Evolutionary conservation across 2,329 filamentous ascomycete genomes (phyloP).

Genomic region (Tolypocladium album): DNA sequence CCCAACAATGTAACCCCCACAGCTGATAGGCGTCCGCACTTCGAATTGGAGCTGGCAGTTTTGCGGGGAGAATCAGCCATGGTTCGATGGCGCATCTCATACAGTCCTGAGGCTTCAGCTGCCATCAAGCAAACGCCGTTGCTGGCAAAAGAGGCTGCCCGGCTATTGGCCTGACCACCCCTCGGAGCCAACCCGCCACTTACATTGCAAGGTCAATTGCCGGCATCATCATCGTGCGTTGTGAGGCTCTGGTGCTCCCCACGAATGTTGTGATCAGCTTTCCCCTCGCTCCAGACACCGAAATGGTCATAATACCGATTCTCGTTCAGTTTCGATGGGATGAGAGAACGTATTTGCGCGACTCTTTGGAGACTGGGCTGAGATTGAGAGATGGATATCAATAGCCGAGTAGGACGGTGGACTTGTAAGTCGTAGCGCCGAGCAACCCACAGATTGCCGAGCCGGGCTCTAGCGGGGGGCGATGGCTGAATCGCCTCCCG

Average conservation of each 20-base stretch:
- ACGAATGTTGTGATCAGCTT: too few species aligned
- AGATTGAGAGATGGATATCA: too few species aligned
- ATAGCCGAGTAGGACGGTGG: too few species aligned
- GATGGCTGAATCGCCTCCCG: not conserved
- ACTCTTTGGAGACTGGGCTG: too few species aligned
- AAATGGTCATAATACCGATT: not conserved
- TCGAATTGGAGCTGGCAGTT: not conserved
- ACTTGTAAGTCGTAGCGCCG: too few species aligned
- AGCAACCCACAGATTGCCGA: not conserved
- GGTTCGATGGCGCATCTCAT: not conserved
- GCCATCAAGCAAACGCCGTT: not conserved
- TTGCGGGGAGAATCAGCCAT: not conserved
- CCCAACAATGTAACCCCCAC: not conserved
- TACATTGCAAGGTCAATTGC: not conserved
- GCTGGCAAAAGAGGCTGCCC: not conserved
- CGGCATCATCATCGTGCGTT: not conserved
- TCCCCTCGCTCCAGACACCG: too few species aligned
- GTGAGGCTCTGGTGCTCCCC: not conserved
- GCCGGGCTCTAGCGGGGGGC: not conserved
- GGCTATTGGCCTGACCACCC: not conserved
- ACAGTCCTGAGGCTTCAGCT: not conserved
- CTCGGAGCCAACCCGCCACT: too few species aligned
- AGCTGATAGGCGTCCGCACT: not conserved
- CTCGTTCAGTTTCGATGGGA: not conserved
- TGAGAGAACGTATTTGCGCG: not conserved